Evolutionary conservation across 331 rosid species (phyloP), one percentile per base, ranked within the genome.

Genomic region (Stylosanthes scabra): DNA sequence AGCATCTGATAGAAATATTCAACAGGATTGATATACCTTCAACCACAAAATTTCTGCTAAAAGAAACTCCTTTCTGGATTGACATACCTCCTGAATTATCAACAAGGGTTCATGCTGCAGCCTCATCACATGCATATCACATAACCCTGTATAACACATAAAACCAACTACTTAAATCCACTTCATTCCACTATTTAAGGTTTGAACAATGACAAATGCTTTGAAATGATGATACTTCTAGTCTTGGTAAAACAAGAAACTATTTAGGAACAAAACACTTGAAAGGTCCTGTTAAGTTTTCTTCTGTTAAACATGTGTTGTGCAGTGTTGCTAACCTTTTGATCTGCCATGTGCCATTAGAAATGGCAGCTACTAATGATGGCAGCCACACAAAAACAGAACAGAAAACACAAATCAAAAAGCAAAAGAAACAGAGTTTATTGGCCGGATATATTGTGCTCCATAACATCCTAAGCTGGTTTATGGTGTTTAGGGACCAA

Each of bases 271-370:
- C 15, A 34, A 34, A 52, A 6, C 11, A 10, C 54, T 54, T 10
- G n/a, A 54, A 16, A 49, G 40, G 25, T 20, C 25, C 25, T 20
- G 25, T 20, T 20, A 20, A 20, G 25, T 0, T 39, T 39, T 39
- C 42, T 39, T 39, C 42, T 2, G 42, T 7, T 39, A 39, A 39
- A 39, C 8, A 39, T 52, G 31, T 61, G 4, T 52, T 39, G 25
- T 20, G 62, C 11, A 52, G 52, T 6, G 41, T 39, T 68, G 51
- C 44, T 15, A 68, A 37, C 50, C 47, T 68, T 47, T 51, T 51
- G 39, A 7, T 10, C 10, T 10, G 16, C 16, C 61, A 51, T 68
- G 16, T 15, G 2, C 37, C 6, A 6, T 4, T 1, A 2, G 16
- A 9, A 8, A 42, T 42, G 46, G 3, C n/a, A 66, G 34, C 15